Conservation (phyloP, 306 rosid species). For the Castanea crenata region DNA sequence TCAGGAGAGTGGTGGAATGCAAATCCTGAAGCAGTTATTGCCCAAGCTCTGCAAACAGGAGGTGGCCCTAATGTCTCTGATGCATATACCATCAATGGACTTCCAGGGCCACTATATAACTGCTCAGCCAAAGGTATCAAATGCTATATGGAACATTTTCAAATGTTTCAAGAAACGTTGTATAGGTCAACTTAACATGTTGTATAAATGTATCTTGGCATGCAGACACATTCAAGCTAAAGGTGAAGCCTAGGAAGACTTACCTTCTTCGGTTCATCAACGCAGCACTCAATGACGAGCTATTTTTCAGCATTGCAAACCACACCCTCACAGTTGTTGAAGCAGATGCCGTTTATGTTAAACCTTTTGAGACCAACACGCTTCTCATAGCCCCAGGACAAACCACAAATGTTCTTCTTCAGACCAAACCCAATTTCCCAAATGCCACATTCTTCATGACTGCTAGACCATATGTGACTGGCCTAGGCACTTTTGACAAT, state of each 20-base stretch:
- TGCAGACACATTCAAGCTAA: conserved; percentile 55
- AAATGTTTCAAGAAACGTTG: background rate
- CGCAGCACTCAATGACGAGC: conserved; percentile 64
- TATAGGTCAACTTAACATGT: background rate
- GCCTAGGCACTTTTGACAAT: conserved; percentile 67
- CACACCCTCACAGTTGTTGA: conserved; percentile 61
- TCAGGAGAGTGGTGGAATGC: conserved; percentile 86
- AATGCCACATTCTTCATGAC: conserved; percentile 61
- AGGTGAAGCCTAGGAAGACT: conserved; percentile 52
- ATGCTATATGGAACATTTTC: background rate
- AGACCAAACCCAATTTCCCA: conserved; percentile 48
- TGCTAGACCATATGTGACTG: conserved; percentile 55
- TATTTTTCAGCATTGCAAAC: conserved; percentile 69
- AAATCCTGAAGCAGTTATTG: conserved; percentile 63
- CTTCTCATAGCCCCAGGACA: conserved; percentile 64
- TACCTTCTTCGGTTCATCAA: conserved; percentile 65
- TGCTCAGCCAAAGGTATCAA: conserved; percentile 65
- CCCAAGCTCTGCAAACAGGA: conserved; percentile 58
- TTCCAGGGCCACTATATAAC: conserved; percentile 68
- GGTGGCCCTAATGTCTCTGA: conserved; percentile 85
- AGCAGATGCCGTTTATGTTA: conserved; percentile 56
- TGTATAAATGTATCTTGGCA: conserved; percentile 7
- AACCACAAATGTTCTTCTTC: conserved; percentile 62
- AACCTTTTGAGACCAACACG: conserved; percentile 49
- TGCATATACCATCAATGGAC: conserved; percentile 74